Percentiles rank a stretch among this genome's conserved stretches.
These are phyloP conservation scores for Crithidia brevicula DNA, from an alignment of 208 protist species.

Conservation along the genomic window DNA sequence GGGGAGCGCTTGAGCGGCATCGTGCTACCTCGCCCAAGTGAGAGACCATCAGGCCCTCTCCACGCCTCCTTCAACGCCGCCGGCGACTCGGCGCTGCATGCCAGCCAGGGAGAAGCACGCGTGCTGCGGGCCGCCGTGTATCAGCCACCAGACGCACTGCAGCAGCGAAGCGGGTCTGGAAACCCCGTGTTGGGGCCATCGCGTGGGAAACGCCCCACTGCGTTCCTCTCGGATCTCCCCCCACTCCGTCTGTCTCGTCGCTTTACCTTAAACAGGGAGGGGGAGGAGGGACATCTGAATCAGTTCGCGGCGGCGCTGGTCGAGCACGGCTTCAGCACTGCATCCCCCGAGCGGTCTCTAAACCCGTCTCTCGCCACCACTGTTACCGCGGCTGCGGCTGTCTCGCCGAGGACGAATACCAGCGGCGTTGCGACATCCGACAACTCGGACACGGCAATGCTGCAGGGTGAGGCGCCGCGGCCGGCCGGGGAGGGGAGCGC, in stretches of 20 bases:
- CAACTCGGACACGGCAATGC: too few species aligned
- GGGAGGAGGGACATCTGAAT: constrained; percentile 20
- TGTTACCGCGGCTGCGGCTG: background rate
- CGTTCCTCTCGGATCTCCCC: constrained; percentile 9
- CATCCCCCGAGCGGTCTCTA: background rate
- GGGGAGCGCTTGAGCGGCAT: too few species aligned
- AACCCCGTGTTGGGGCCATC: background rate
- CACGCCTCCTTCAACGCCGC: too few species aligned
- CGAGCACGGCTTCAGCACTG: constrained; percentile 25
- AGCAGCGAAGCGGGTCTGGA: background rate
- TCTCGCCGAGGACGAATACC: background rate
- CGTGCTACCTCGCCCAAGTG: too few species aligned
- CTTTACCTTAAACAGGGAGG: constrained; percentile 16
- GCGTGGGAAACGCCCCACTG: background rate
- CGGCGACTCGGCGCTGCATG: background rate
- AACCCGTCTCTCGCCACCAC: background rate
- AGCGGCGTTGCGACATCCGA: background rate
- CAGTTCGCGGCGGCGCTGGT: constrained; percentile 30
- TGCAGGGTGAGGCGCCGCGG: too few species aligned
- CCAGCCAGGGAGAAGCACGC: background rate
- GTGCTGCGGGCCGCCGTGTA: background rate
- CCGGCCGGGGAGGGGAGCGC: too few species aligned
- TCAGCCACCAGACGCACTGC: background rate
- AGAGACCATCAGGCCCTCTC: too few species aligned
- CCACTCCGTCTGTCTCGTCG: constrained; percentile 24